Base-by-base conservation (phyloP, 1,284 basidiomycete genomes). In the Papiliotrema laurentii region DNA sequence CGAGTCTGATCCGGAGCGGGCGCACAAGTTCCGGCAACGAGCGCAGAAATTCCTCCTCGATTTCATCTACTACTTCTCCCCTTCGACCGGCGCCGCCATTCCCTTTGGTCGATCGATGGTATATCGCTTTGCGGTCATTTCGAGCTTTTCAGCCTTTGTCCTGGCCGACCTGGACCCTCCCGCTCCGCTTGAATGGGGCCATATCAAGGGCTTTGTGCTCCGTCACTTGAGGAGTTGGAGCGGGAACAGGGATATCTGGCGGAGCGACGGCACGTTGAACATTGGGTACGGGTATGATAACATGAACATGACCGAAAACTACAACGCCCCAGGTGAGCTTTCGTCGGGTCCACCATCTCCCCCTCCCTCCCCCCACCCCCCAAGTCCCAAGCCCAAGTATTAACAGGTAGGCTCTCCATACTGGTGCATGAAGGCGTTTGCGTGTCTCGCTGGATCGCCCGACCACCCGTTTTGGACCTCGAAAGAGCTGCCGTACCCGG, bases 361-460 rank as follows among this genome's bases (percentile, higher is more conserved):
- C n/a, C n/a, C n/a, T n/a, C n/a, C n/a, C n/a, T n/a, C n/a, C n/a
- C n/a, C n/a, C n/a, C n/a, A n/a, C n/a, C n/a, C n/a, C n/a, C n/a
- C n/a, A n/a, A n/a, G n/a, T n/a, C n/a, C n/a, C n/a, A n/a, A n/a
- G n/a, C n/a, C n/a, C n/a, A n/a, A n/a, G n/a, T n/a, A n/a, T n/a
- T n/a, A n/a, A n/a, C n/a, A n/a, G 16, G 24, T 40, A 64, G 64
- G 70, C 9, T 86, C 84, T n/a, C 83, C 84, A 1, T 89, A 87
- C 70, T 87, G 86, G 86, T 84, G 82, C 62, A 87, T 83, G 76
- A 86, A 87, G 61, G 82, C 84, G 1, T 87, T 87, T 69, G 76
- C 84, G 35, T 73, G 82, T 4, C 79, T 87, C n/a, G 76, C 83
- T 2, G 76, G 86, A 2, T 78, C 83, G 0, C 75, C 79, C 16